Base-by-base conservation (phyloP, 2,329 filamentous ascomycete species). In the Hypoxylon rubiginosum region DNA sequence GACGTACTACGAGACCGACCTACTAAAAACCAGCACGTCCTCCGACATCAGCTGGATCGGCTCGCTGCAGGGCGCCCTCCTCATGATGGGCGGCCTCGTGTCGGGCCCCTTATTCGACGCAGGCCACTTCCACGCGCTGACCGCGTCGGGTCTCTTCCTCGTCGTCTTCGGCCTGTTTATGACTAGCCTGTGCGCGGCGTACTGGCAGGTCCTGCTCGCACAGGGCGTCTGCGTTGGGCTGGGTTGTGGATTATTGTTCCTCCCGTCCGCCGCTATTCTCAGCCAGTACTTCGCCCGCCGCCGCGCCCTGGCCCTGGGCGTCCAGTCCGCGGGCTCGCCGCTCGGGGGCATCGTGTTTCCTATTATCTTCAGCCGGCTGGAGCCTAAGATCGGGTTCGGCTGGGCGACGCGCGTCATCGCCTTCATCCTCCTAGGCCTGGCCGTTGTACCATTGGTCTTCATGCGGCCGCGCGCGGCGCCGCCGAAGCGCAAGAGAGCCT, bases 381-480 rank as follows among this genome's bases (percentile, higher is more conserved):
- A 83, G 68, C 75, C 75, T 11, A 62, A 63, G 15, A 75, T 86
- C 43, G 84, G 85, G 5, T 87, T 86, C 70, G 76, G 78, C 54
- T 88, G 85, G 85, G 81, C 84, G 4, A 80, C 79, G 3, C 76
- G 82, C 3, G 74, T 81, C 39, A 77, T 84, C 32, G 82, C 76
- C 21, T 82, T 83, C 60, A 71, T 81, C 32, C 72, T 82, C 2
- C 72, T 77, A 21, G 75, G 32, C 1, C 70, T 75, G 30, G 56
- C 73, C 43, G 48, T 64, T 4, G 58, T 79, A 10, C 73, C 73
- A 3, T 24, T 76, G 1, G 43, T 66, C 4, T 71, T 77, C 52
- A 74, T 80, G 71, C 75, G 72, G 15, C 64, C 70, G 0, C 72
- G 75, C 5, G 63, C 72, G 2, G 66, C 72, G 30, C 71, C 73